Conservation (phyloP, 2,329 filamentous ascomycete species). For the Cladosporium austrohemisphaericum region DNA sequence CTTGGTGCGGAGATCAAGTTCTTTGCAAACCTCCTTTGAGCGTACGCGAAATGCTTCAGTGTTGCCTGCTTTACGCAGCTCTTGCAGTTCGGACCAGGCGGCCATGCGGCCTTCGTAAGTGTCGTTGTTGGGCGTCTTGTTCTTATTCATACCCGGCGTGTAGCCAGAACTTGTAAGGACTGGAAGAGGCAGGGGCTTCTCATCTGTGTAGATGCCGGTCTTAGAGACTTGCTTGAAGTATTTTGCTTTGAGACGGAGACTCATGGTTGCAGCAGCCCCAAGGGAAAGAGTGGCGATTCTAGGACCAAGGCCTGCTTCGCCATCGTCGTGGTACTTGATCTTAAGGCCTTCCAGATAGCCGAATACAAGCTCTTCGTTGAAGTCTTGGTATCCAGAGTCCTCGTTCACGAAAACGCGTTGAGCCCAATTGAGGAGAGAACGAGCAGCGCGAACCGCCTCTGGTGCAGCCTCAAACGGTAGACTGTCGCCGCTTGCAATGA, state of each 20-base stretch:
- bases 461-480: conserved; percentile 49
- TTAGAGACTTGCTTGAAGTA: conserved; percentile 41
- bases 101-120: conserved; percentile 34
- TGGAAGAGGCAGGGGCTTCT: conserved; percentile 23
- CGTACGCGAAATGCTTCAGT: conserved; percentile 15
- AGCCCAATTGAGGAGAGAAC: conserved; percentile 55
- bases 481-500: conserved; percentile 54
- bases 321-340: conserved; percentile 66
- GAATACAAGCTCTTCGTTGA: conserved; percentile 62
- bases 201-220: conserved; percentile 32
- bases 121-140: conserved; percentile 23
- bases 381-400: conserved; percentile 36
- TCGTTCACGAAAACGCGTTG: conserved; percentile 37
- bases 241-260: conserved; percentile 53
- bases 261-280: conserved; percentile 57
- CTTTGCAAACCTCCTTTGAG: conserved; percentile 34
- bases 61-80: conserved; percentile 14
- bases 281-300: conserved; percentile 61
- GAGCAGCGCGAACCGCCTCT: conserved; percentile 45
- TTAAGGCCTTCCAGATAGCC: conserved; percentile 59
- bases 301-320: conserved; percentile 59
- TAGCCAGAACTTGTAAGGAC: not conserved
- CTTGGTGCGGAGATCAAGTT: conserved; percentile 35
- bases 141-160: conserved; percentile 17
- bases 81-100: conserved; percentile 31